Percentiles rank a stretch among this genome's conserved stretches.
Evolutionary conservation across 495 filamentous ascomycete genomes (phyloP).

Genomic region (Achaetomiella virescens): DNA sequence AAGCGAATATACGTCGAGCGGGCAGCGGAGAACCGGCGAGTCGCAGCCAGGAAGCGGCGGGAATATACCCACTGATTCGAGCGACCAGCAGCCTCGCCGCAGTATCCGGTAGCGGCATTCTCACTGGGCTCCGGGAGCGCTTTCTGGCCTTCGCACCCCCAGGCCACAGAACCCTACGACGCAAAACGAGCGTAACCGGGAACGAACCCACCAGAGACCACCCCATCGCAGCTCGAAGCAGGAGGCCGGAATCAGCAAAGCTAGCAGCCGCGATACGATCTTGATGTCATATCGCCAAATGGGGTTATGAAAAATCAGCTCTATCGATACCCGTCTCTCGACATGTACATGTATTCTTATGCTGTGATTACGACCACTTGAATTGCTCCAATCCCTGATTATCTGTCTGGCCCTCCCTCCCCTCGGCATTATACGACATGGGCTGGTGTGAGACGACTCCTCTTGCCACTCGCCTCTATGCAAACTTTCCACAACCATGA

Average conservation of each 20-base stretch:
- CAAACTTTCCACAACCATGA: too few relatives aligned
- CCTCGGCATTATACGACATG: background rate
- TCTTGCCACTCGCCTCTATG: background rate
- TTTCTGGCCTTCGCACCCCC: conserved; percentile 12
- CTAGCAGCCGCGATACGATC: background rate
- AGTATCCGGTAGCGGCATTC: background rate
- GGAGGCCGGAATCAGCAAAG: conserved; percentile 16
- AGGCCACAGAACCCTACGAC: conserved; percentile 2
- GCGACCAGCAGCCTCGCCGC: background rate
- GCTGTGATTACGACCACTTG: background rate
- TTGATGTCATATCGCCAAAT: background rate
- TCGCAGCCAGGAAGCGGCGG: background rate
- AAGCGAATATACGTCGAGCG: background rate
- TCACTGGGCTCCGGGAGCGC: conserved; percentile 13
- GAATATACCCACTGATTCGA: background rate
- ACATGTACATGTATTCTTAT: conserved; percentile 15
- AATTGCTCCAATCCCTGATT: too few relatives aligned
- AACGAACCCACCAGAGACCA: conserved; percentile 18
- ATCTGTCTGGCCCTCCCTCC: background rate
- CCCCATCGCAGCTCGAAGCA: conserved; percentile 34
- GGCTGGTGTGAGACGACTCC: background rate
- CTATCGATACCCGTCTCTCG: conserved; percentile 16
- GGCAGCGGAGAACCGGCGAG: background rate
- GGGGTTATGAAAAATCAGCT: background rate
- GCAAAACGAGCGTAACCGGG: conserved; percentile 7